Evolutionary conservation across 1,139 yeast species (phyloP).

Genomic region (Yamadazyma songkhlaensis): DNA sequence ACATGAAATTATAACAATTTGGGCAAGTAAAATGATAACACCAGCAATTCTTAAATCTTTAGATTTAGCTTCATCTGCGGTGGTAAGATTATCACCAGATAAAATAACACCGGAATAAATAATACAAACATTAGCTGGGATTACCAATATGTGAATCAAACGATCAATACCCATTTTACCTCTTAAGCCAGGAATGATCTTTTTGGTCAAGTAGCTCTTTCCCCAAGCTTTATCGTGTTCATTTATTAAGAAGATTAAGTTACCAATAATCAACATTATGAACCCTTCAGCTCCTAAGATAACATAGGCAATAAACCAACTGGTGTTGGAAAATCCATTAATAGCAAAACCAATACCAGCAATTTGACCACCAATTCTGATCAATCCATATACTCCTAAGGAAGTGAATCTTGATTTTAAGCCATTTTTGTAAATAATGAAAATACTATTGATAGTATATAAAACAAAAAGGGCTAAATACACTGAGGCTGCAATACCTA

Average conservation of each 20-base stretch:
- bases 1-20: constrained; percentile 18
- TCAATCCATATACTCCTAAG: constrained; percentile 26
- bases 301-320: constrained; percentile 37
- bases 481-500: constrained; percentile 34
- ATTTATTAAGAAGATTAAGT: constrained; percentile 23
- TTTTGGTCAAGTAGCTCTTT: constrained; percentile 1
- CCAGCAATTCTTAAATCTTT: constrained; percentile 31
- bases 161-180: neutral
- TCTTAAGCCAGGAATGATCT: neutral
- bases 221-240: constrained; percentile 19
- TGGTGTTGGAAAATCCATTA: constrained; percentile 23
- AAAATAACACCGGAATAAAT: too few species aligned
- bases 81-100: too few species aligned
- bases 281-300: constrained; percentile 41
- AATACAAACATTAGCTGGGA: too few species aligned
- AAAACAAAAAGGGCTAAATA: constrained; percentile 26
- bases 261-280: constrained; percentile 27
- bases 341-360: constrained; percentile 34
- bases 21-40: constrained; percentile 20
- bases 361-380: constrained; percentile 31
- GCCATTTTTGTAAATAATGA: constrained; percentile 19
- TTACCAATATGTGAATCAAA: constrained; percentile 17
- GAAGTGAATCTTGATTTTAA: constrained; percentile 20
- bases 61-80: too few species aligned
- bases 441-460: constrained; percentile 18